Percentiles rank a stretch among this genome's conserved stretches.
phyloP scores from a whole-genome alignment of 176 grass and related monocot genomes.

The Tillandsia leiboldiana region DNA sequence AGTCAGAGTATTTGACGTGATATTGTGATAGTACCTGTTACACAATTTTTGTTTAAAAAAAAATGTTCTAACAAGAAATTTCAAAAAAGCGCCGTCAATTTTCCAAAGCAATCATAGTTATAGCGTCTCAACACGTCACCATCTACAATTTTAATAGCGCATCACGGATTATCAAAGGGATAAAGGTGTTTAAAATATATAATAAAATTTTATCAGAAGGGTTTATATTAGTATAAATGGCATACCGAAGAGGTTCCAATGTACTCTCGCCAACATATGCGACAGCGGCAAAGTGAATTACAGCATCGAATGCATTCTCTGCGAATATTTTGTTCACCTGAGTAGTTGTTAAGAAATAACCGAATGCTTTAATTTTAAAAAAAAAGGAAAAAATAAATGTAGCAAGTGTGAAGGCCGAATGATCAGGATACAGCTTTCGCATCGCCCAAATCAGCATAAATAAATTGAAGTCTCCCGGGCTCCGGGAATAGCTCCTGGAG shows the following conservation, averaged over 20 bases:
- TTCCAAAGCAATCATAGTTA: not conserved
- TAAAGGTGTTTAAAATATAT: not conserved
- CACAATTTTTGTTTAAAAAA: not conserved
- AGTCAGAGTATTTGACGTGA: slow-evolving; percentile 79
- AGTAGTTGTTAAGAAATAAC: slow-evolving; percentile 11
- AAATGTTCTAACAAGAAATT: not conserved
- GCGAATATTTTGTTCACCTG: slow-evolving; percentile 93
- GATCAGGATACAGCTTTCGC: slow-evolving; percentile 73
- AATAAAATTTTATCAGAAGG: not conserved
- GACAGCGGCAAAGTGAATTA: slow-evolving; percentile 99
- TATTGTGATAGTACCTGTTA: slow-evolving; percentile 97
- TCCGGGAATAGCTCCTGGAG: slow-evolving; percentile 72
- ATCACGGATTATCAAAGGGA: not conserved
- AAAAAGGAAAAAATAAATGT: not conserved
- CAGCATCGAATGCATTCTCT: slow-evolving; percentile 87
- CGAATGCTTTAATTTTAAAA: not conserved
- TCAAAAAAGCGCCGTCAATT: not conserved
- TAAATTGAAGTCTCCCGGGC: slow-evolving; percentile 92
- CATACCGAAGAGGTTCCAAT: slow-evolving; percentile 85
- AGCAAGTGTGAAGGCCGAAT: not conserved
- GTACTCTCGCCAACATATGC: slow-evolving; percentile 99
- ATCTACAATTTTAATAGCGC: not conserved
- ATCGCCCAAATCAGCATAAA: slow-evolving; percentile 92
- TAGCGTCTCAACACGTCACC: not conserved
- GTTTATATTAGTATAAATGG: slow-evolving; percentile 2